These are phyloP conservation scores for Cutaneotrichosporon cavernicola DNA, from an alignment of 1,284 basidiomycete species.

Conservation along the genomic window DNA sequence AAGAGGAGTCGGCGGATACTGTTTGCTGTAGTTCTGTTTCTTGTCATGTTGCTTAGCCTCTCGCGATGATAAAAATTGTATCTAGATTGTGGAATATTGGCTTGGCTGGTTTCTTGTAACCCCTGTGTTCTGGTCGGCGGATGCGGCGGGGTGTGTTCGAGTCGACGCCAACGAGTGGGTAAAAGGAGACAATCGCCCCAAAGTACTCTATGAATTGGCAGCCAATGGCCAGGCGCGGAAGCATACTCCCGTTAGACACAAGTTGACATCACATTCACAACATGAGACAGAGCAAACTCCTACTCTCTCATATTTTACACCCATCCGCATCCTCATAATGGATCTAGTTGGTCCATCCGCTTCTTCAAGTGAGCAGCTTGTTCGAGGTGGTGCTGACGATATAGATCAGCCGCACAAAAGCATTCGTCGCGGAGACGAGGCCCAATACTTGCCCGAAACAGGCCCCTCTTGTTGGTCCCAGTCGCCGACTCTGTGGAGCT, in stretches of 20 bases:
- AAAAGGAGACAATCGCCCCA: background rate
- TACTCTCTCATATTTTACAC: background rate
- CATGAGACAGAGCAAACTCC: background rate
- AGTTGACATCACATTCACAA: background rate
- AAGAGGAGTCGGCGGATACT: background rate
- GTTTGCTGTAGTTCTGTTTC: slow-evolving; percentile 6
- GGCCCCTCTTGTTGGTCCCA: background rate
- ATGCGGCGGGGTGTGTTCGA: too few species aligned
- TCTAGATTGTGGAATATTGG: background rate
- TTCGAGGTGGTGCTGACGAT: background rate
- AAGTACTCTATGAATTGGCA: too few species aligned
- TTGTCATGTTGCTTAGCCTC: slow-evolving; percentile 4
- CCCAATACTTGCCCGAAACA: background rate
- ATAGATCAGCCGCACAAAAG: background rate
- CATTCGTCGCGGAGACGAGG: background rate
- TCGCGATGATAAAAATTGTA: slow-evolving; percentile 7
- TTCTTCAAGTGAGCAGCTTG: background rate
- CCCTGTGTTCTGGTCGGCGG: too few species aligned
- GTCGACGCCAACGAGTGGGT: too few species aligned
- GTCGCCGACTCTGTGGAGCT: background rate
- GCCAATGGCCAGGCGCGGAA: background rate
- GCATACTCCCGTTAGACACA: background rate
- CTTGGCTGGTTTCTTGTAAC: background rate
- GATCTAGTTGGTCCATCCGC: background rate
- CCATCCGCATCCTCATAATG: background rate